Evolutionary conservation across 352 stramenopile genomes (phyloP), one percentile per base, ranked within the genome.

Genomic region (Pythium dissotocum): DNA sequence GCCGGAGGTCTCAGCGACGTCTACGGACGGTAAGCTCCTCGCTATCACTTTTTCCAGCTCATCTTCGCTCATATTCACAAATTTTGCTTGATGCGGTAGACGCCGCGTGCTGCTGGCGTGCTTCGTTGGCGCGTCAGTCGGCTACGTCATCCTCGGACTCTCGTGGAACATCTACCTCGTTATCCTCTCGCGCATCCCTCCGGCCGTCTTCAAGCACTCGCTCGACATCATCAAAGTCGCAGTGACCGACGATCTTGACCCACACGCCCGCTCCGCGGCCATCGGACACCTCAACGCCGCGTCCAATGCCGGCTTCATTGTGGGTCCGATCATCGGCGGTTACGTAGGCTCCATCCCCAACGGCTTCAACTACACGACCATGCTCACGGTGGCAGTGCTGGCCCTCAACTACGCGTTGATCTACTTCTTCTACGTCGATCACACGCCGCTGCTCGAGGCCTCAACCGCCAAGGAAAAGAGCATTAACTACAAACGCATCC

Each of bases 131-230:
- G 70, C 84, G 3, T 78, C 82, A 0, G n/a, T 70, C 28, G 82
- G 86, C 6, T 94, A 94, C 61, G 59, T 85, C 59, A 66, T 94
- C 53, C 80, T 94, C 24, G 86, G 77, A 1, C 51, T 90, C 32
- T 91, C 86, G 21, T 90, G 85, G 80, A 91, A 89, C 64, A 85
- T 94, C 59, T 91, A 87, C 72, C 58, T 94, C 6, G 84, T 92
- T 21, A 55, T 92, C 26, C 77, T 94, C 53, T 94, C 86, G 26
- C 83, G 86, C 24, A 72, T 94, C 16, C 83, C 85, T 26, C 73
- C 79, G 4, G 86, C 84, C 26, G 72, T 93, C 56, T 94, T 93
- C 69, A 94, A 94, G 66, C 86, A 94, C 76, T 89, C 86, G 51
- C 75, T 94, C 36, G 85, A 91, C 72, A 73, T 91, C 63, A 85